A percentile compares a stretch with the other conserved stretches of the same genome.
phyloP scores from a whole-genome alignment of 2,329 filamentous ascomycete species.

The Phoma sp. region DNA sequence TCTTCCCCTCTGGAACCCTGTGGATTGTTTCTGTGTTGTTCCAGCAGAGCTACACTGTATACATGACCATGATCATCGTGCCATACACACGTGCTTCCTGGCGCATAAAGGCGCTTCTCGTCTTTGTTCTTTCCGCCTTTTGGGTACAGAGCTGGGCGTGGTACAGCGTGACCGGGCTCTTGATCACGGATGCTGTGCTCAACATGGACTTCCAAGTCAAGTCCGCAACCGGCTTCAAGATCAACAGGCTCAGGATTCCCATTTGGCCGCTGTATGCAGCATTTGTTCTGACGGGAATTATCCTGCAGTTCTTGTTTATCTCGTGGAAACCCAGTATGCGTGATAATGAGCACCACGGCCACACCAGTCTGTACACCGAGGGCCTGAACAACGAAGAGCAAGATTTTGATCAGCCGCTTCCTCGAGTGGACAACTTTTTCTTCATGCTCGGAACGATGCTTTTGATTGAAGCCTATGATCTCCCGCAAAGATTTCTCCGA shows the following conservation, averaged over 20 bases:
- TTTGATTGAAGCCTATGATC: slow-evolving; percentile 49
- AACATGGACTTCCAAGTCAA: slow-evolving; percentile 49
- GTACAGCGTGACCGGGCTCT: slow-evolving; percentile 53
- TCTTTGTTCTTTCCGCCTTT: slow-evolving; percentile 53
- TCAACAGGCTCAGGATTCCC: slow-evolving; percentile 21
- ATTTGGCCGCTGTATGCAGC: slow-evolving; percentile 43
- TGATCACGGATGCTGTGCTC: slow-evolving; percentile 56
- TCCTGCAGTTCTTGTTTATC: slow-evolving; percentile 54
- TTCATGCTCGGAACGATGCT: slow-evolving; percentile 52
- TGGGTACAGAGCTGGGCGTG: slow-evolving; percentile 57
- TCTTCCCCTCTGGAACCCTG: slow-evolving; percentile 55
- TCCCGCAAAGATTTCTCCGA: slow-evolving; percentile 45
- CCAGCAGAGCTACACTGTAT: slow-evolving; percentile 56
- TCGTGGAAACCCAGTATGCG: slow-evolving; percentile 46
- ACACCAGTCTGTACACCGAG: slow-evolving; percentile 51
- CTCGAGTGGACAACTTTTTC: slow-evolving; percentile 53
- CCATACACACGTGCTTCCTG: slow-evolving; percentile 52
- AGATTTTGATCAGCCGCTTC: slow-evolving; percentile 43
- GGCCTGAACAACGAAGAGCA: slow-evolving; percentile 46
- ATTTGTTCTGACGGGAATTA: slow-evolving; percentile 43
- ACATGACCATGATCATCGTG: slow-evolving; percentile 56
- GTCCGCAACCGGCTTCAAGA: slow-evolving; percentile 23
- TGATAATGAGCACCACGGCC: slow-evolving; percentile 48
- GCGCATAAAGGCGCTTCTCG: slow-evolving; percentile 49
- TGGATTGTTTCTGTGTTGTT: slow-evolving; percentile 55